phyloP scores from a whole-genome alignment of 371 early-diverging fungal genomes.

The Dichotomocladium elegans region DNA sequence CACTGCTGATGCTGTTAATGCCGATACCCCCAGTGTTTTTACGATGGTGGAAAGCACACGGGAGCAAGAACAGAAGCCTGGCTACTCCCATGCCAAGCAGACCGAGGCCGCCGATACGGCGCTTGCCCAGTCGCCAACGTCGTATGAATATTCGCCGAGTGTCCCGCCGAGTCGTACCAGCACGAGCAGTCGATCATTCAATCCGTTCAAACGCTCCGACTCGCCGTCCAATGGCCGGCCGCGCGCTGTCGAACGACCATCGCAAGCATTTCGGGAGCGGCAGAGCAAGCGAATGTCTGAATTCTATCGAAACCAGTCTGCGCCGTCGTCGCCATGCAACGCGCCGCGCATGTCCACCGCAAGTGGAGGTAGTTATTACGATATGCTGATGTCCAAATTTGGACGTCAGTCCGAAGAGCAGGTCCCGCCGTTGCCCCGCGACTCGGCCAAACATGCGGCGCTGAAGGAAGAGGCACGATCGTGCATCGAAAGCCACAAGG shows the following conservation, averaged over 20 bases:
- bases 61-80: too few species aligned
- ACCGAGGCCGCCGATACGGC: too few species aligned
- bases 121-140: too few species aligned
- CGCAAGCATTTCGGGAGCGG: conserved; percentile 19
- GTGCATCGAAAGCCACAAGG: neutral
- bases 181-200: conserved; percentile 1
- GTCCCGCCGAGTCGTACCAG: conserved; percentile 1
- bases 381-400: conserved; percentile 33
- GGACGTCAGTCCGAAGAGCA: conserved; percentile 23
- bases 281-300: conserved; percentile 25
- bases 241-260: conserved; percentile 14
- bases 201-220: conserved; percentile 5
- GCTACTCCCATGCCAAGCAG: too few species aligned
- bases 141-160: too few species aligned
- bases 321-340: conserved; percentile 4
- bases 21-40: too few species aligned
- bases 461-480: conserved; percentile 26
- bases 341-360: conserved; percentile 5
- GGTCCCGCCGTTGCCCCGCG: conserved; percentile 43
- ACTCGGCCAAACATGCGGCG: conserved; percentile 26
- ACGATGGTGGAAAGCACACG: too few species aligned
- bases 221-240: conserved; percentile 3
- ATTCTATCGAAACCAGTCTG: conserved; percentile 8
- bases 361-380: conserved; percentile 26
- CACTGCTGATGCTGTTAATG: too few species aligned